These are phyloP conservation scores for Pholiota conissans DNA, from an alignment of 768 basidiomycete species.

Conservation along the genomic window DNA sequence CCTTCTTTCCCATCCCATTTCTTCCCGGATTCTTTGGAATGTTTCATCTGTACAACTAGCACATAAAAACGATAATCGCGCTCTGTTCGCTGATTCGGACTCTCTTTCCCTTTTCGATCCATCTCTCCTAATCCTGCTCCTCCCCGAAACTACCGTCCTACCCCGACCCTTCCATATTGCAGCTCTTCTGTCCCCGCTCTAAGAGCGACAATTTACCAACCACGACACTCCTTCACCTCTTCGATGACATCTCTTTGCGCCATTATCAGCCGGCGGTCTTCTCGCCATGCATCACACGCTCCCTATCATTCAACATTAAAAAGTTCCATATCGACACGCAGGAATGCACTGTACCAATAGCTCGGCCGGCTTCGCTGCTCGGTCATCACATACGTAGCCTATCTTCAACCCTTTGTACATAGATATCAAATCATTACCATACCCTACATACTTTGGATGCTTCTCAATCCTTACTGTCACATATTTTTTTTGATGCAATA, in stretches of 20 bases:
- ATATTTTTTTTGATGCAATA: neutral
- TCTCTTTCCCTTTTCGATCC: conserved; percentile 1
- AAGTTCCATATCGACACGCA: neutral
- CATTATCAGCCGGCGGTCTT: neutral
- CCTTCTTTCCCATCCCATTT: neutral
- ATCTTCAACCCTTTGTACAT: neutral
- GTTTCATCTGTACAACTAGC: neutral
- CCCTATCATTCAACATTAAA: neutral
- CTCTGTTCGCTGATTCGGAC: neutral
- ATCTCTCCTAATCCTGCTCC: neutral
- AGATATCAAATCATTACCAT: neutral
- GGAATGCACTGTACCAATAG: neutral
- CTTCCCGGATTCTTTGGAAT: neutral
- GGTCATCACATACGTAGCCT: neutral
- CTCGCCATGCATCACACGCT: neutral
- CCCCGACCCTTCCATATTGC: neutral
- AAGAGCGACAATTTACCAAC: neutral
- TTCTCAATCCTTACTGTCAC: neutral
- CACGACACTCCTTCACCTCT: neutral
- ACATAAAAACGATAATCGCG: neutral
- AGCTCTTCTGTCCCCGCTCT: neutral
- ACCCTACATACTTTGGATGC: neutral
- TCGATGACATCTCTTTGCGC: neutral
- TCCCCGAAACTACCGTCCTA: neutral
- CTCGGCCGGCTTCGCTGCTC: neutral